Evolutionary conservation across 2,329 filamentous ascomycete genomes (phyloP).

Genomic region (Monosporascus sp.): DNA sequence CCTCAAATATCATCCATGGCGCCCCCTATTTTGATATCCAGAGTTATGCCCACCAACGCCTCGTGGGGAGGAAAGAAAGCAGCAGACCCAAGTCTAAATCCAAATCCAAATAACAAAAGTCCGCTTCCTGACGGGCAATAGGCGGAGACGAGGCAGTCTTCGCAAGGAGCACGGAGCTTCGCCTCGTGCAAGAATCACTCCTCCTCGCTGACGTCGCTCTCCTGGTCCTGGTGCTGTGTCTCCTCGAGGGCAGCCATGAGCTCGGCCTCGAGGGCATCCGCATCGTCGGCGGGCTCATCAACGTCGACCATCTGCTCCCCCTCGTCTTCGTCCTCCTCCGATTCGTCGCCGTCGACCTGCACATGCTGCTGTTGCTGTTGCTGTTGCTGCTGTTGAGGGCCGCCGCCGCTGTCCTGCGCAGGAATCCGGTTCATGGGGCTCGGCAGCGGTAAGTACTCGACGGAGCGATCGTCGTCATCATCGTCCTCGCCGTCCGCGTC

Average conservation of each 20-base stretch:
- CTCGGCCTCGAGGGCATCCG: slow-evolving; percentile 24
- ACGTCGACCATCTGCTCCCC: slow-evolving; percentile 29
- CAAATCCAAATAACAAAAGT: too few relatives aligned
- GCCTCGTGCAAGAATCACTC: slow-evolving; percentile 11
- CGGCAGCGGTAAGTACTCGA: slow-evolving; percentile 43
- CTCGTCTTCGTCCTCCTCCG: slow-evolving; percentile 30
- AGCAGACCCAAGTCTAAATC: too few relatives aligned
- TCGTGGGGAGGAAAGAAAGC: too few relatives aligned
- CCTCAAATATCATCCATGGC: too few relatives aligned
- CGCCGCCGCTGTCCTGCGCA: slow-evolving; percentile 18
- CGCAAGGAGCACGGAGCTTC: too few relatives aligned
- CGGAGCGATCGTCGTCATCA: slow-evolving; percentile 29
- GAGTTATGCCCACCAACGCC: too few relatives aligned
- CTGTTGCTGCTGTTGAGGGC: slow-evolving; percentile 8
- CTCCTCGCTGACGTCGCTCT: slow-evolving; percentile 29
- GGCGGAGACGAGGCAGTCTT: too few relatives aligned
- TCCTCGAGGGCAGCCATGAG: slow-evolving; percentile 21
- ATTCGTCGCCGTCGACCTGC: slow-evolving; percentile 22
- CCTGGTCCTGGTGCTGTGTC: slow-evolving; percentile 9
- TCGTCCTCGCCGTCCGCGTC: slow-evolving; percentile 44
- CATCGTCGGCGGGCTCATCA: slow-evolving; percentile 19
- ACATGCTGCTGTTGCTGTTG: slow-evolving; percentile 9
- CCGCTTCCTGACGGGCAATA: too few relatives aligned
- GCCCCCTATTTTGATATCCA: too few relatives aligned
- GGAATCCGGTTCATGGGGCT: slow-evolving; percentile 42